Conservation (phyloP, 2,329 filamentous ascomycete species). For the Phialophora chinensis region DNA sequence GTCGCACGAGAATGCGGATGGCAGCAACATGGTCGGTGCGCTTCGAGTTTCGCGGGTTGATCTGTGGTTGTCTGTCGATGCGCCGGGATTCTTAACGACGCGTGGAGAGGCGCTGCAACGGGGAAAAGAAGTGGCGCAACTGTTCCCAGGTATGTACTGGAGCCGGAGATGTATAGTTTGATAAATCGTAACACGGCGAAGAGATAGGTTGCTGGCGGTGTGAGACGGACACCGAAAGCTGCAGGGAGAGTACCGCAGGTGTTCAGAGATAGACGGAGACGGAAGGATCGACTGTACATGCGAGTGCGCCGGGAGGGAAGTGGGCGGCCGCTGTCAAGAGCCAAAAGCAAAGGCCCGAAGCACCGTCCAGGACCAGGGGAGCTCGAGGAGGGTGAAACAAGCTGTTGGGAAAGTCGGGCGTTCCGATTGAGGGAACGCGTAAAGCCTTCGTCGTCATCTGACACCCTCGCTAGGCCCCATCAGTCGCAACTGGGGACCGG, state of each 20-base stretch:
- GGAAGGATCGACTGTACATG: constrained; percentile 14
- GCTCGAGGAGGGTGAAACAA: constrained; percentile 3
- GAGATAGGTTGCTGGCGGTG: constrained; percentile 13
- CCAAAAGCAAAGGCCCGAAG: constrained; percentile 1
- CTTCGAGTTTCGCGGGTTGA: constrained; percentile 16
- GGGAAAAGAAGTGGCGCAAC: constrained; percentile 7
- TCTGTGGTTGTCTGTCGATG: constrained; percentile 13
- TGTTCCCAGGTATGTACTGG: constrained; percentile 16
- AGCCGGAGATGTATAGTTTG: constrained; percentile 19
- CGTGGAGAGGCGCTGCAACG: constrained; percentile 3
- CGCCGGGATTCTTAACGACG: constrained; percentile 25
- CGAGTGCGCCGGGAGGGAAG: constrained; percentile 11
- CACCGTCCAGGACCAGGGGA: background rate
- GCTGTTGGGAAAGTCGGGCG: background rate
- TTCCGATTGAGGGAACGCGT: background rate
- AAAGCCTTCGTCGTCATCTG: constrained; percentile 11
- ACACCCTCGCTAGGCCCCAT: background rate
- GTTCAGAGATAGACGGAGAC: constrained; percentile 11
- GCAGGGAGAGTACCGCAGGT: background rate
- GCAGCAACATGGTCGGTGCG: constrained; percentile 49
- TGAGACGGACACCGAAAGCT: constrained; percentile 22
- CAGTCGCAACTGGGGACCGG: background rate
- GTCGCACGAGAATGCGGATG: constrained; percentile 54
- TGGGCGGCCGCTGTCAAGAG: constrained; percentile 17
- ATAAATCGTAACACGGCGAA: constrained; percentile 7